phyloP scores from a whole-genome alignment of 805 yeast species.

The Kregervanrija fluxuum region DNA sequence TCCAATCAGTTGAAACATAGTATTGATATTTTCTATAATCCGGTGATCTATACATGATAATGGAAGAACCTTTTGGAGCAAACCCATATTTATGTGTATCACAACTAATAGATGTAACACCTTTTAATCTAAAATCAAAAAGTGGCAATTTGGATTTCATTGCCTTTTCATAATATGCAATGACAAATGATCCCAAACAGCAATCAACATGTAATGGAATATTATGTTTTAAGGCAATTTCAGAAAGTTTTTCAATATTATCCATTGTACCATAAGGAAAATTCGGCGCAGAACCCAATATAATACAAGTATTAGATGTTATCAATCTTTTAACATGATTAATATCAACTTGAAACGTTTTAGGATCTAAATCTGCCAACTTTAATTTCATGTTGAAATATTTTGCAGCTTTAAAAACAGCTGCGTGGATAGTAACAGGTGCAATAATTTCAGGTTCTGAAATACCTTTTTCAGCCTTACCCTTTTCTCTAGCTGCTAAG shows the following conservation, averaged over 20 bases:
- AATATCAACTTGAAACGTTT: constrained; percentile 58
- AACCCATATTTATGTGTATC: constrained; percentile 99
- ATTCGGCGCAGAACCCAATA: constrained; percentile 94
- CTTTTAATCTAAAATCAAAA: constrained; percentile 82
- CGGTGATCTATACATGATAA: constrained; percentile 76
- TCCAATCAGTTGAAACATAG: constrained; percentile 77
- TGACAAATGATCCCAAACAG: constrained; percentile 88
- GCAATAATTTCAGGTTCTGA: constrained; percentile 79
- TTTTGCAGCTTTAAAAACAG: constrained; percentile 85
- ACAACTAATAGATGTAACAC: constrained; percentile 97
- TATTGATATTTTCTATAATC: constrained; percentile 75
- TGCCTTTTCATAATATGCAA: constrained; percentile 60
- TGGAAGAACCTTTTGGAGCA: constrained; percentile 95
- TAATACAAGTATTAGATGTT: constrained; percentile 70
- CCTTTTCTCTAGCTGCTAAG: constrained; percentile 80
- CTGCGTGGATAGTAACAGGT: constrained; percentile 90
- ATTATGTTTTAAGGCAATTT: constrained; percentile 53
- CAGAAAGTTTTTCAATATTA: constrained; percentile 68
- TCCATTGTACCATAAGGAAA: constrained; percentile 96
- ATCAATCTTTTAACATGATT: constrained; percentile 55
- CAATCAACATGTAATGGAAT: constrained; percentile 95
- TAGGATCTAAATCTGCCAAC: constrained; percentile 66
- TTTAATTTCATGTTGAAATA: constrained; percentile 83
- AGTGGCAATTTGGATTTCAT: constrained; percentile 29
- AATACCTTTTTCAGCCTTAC: constrained; percentile 48